Evolutionary conservation across 2,329 filamentous ascomycete genomes (phyloP).

Genomic region (Leptographium wingfieldii): DNA sequence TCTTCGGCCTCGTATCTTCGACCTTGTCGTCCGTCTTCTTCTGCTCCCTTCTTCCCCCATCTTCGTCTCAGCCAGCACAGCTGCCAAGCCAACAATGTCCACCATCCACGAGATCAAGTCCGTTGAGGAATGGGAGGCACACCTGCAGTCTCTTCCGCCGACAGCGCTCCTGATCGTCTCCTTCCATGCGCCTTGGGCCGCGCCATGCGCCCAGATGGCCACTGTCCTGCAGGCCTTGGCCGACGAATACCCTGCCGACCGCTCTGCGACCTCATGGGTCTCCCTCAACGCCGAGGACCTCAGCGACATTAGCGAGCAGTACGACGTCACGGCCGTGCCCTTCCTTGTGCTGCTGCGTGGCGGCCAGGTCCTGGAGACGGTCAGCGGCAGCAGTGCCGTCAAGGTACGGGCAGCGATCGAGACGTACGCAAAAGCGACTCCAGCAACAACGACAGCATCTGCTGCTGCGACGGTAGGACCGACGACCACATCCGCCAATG

Average conservation of each 20-base stretch:
- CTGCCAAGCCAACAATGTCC: conserved; percentile 42
- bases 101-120: conserved; percentile 65
- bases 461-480: conserved; percentile 21
- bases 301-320: conserved; percentile 78
- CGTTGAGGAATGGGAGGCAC: conserved; percentile 59
- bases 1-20: neutral
- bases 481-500: conserved; percentile 17
- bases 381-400: conserved; percentile 79
- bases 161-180: conserved; percentile 72
- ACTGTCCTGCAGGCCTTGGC: conserved; percentile 77
- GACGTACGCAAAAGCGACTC: conserved; percentile 49
- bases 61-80: neutral
- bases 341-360: conserved; percentile 75
- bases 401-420: conserved; percentile 81
- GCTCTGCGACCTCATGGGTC: conserved; percentile 65
- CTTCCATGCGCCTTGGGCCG: conserved; percentile 95
- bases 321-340: conserved; percentile 89
- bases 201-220: conserved; percentile 88
- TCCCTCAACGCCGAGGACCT: conserved; percentile 91
- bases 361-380: conserved; percentile 64
- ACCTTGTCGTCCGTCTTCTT: neutral
- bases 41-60: neutral
- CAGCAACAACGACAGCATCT: conserved; percentile 22
- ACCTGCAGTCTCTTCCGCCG: conserved; percentile 52
- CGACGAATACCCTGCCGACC: conserved; percentile 63